A percentile compares a stretch with the other conserved stretches of the same genome.
phyloP scores from a whole-genome alignment of 2,329 filamentous ascomycete species.

The Phialophora tarda region DNA sequence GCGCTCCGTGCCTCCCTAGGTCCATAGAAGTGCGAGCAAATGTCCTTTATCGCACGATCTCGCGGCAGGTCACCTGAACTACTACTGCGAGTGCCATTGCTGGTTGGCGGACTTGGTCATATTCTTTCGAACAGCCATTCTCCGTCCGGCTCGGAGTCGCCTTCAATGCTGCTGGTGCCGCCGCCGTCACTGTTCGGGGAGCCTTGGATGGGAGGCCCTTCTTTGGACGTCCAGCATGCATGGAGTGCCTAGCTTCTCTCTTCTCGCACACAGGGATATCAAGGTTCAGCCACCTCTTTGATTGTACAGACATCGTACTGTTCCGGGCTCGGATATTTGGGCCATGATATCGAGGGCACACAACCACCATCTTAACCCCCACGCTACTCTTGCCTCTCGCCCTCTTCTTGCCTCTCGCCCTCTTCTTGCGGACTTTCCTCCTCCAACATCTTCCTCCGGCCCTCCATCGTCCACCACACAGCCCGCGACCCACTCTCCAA shows the following conservation, averaged over 20 bases:
- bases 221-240: neutral
- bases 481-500: constrained; percentile 80
- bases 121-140: neutral
- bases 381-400: neutral
- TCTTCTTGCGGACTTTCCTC: constrained; percentile 60
- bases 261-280: neutral
- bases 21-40: neutral
- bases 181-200: neutral
- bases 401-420: constrained; percentile 31
- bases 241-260: neutral
- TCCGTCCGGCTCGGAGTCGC: neutral
- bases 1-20: neutral
- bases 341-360: neutral
- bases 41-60: neutral
- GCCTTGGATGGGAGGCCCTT: neutral
- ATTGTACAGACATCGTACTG: neutral
- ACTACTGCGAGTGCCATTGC: neutral
- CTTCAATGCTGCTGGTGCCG: neutral
- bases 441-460: constrained; percentile 78
- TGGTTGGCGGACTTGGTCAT: neutral
- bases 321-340: neutral
- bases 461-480: constrained; percentile 87
- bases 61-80: neutral
- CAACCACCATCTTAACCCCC: neutral
- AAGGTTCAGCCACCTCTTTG: neutral